Base-by-base conservation (phyloP, 768 basidiomycete species). In the Arthromyces matolae region DNA sequence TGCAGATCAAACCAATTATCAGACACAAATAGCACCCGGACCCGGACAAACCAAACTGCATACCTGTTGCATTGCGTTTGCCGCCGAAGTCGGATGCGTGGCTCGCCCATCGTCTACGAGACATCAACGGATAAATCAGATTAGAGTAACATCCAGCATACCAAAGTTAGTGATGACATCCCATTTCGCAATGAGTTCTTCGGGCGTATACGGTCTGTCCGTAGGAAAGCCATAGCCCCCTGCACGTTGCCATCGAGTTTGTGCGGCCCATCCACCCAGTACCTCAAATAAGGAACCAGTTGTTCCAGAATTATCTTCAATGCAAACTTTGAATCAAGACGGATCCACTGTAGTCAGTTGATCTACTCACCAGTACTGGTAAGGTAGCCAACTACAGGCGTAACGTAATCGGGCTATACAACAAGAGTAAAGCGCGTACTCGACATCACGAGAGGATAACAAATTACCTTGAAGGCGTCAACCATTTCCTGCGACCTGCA, bases 351-450 rank as follows among this genome's bases (percentile, higher is more conserved):
- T 29, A 35, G 12, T 18, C 51, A 6, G 1, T 13, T 38, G 7
- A n/a, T n/a, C n/a, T n/a, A n/a, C 62, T 24, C 48, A 81, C 78
- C 80, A 66, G 83, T 79, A 61, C 89, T 92, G 3, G 79, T 84
- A 25, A 99, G 77, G 63, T 86, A 98, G 6, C 93, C 94, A 22
- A 96, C 93, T 36, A 98, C 62, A 8, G 96, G 95, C 3, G 95
- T 92, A 43, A 98, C 81, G 60, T 76, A 95, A 59, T 96, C 92
- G 33, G 95, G 93, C 83, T 89, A 57, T n/a, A n/a, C 2, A 52
- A 47, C 3, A 19, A 32, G 20, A 28, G 22, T 31, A 44, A n/a
- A 29, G 20, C 40, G 20, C 44, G 24, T 18, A 32, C 27, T n/a
- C 8, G 14, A 2, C 1, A 27, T 28, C 19, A n/a, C 3, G n/a